Base-by-base conservation (phyloP, 78 protist genomes). In the Dictyostelium firmibasis region DNA sequence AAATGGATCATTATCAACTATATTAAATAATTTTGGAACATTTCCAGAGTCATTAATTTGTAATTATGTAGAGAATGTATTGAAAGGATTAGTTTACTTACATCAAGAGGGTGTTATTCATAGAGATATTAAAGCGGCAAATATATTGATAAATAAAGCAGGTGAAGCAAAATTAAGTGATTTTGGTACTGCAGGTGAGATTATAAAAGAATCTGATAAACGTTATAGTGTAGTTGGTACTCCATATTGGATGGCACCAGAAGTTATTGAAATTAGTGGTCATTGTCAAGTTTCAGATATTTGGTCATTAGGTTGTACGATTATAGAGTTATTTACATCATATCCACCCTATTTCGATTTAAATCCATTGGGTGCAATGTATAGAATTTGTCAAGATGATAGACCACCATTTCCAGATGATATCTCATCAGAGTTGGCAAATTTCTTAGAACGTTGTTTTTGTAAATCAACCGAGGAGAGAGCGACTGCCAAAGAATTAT, bases 271-370 rank as follows among this genome's bases (percentile, higher is more conserved):
- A 47, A 62, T 98, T 93, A 38, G 50, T 7, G 99, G 99, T 0
- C 91, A 95, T 23, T 47, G 92, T 4, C 44, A 94, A 7, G 98
- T 92, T 20, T 97, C 99, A 1, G 99, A 99, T 83, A 98, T 98
- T 13, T 99, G 99, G 98, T 93, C 98, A n/a, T 78, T 99, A 35
- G 99, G 99, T 18, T 97, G 98, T 82, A 98, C 99, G 9, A 74
- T 97, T 29, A 97, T 99, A 50, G 99, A 99, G 86, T 95, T 99
- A 23, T 57, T 98, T 9, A 97, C 98, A 0, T 99, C 99, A 9
- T 38, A 50, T 41, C 99, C 99, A 47, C 99, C 99, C 1, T 98
- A 98, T 92, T 98, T 94, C 60, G 97, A 97, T 6, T 96, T 98
- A 20, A 94, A 96, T 29, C 99, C 98, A 64, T 93, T 98, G 98